Evolutionary conservation across 2,329 filamentous ascomycete genomes (phyloP).

Genomic region (Macrophomina tecta): DNA sequence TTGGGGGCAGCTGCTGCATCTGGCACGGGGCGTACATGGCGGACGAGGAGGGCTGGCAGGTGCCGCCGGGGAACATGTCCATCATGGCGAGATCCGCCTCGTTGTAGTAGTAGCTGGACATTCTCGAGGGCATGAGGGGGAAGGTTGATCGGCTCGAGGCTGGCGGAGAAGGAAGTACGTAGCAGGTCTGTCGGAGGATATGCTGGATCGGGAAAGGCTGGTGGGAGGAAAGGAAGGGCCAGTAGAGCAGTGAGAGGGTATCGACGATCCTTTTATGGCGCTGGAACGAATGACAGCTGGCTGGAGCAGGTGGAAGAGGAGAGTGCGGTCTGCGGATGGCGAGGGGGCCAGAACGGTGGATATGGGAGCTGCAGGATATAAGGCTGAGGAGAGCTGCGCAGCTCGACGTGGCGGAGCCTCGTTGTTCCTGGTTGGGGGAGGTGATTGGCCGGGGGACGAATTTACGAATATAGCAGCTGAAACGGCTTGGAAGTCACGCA

Average conservation of each 20-base stretch:
- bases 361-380: constrained; percentile 26
- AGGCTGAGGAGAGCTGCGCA: constrained; percentile 28
- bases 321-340: constrained; percentile 4
- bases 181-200: constrained; percentile 9
- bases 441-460: constrained; percentile 24
- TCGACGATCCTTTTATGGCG: constrained; percentile 15
- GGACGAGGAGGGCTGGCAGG: constrained; percentile 43
- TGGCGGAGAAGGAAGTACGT: constrained; percentile 5
- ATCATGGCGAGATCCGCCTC: constrained; percentile 46
- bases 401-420: constrained; percentile 29
- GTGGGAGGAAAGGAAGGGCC: neutral
- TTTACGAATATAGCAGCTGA: constrained; percentile 30
- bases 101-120: constrained; percentile 28
- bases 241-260: neutral
- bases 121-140: constrained; percentile 26
- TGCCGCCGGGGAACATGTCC: constrained; percentile 45
- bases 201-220: constrained; percentile 6
- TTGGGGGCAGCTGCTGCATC: constrained; percentile 24
- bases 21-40: constrained; percentile 28
- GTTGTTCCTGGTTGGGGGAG: constrained; percentile 22
- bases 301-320: neutral
- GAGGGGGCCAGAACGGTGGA: constrained; percentile 25
- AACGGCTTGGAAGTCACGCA: constrained; percentile 30
- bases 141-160: constrained; percentile 2
- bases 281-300: constrained; percentile 13